phyloP scores from a whole-genome alignment of 306 rosid species.

The Psophocarpus tetragonolobus region DNA sequence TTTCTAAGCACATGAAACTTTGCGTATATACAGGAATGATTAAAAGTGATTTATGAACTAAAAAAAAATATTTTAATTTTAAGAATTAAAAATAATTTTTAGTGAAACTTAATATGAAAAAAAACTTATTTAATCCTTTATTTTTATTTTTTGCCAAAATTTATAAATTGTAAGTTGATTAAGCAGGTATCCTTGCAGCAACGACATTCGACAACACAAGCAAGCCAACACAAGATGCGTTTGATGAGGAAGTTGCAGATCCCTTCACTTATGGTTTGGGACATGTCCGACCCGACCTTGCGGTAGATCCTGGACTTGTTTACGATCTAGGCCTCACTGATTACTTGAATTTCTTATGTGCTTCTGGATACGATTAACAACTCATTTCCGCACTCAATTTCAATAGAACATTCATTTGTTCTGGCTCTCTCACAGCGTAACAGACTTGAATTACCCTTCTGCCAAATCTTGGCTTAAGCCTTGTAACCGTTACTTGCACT shows the following conservation, averaged over 20 bases:
- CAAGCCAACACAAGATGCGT: slow-evolving; percentile 35
- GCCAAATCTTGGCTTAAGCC: slow-evolving; percentile 12
- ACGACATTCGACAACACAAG: slow-evolving; percentile 38
- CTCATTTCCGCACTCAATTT: slow-evolving; percentile 28
- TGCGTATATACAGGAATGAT: too few species aligned
- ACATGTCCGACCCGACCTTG: slow-evolving; percentile 56
- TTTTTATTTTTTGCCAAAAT: too few species aligned
- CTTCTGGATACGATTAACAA: slow-evolving; percentile 47
- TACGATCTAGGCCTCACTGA: slow-evolving; percentile 37
- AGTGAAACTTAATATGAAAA: too few species aligned
- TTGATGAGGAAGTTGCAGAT: slow-evolving; percentile 20
- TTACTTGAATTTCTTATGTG: too few species aligned
- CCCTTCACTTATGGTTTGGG: slow-evolving; percentile 59
- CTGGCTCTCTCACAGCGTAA: slow-evolving; percentile 31
- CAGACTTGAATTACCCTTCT: slow-evolving; percentile 69
- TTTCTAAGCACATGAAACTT: too few species aligned
- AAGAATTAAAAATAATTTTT: too few species aligned
- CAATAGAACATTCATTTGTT: slow-evolving; percentile 24
- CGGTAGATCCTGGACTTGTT: slow-evolving; percentile 59
- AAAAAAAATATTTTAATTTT: too few species aligned
- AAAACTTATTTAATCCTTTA: too few species aligned
- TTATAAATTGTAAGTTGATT: too few species aligned
- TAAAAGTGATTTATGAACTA: too few species aligned
- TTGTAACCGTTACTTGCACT: slow-evolving; percentile 40
- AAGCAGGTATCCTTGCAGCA: slow-evolving; percentile 37